Evolutionary conservation across 2,329 filamentous ascomycete species (phyloP), one percentile per base, ranked within the genome.

Genomic region (Pseudogymnoascus sp.): DNA sequence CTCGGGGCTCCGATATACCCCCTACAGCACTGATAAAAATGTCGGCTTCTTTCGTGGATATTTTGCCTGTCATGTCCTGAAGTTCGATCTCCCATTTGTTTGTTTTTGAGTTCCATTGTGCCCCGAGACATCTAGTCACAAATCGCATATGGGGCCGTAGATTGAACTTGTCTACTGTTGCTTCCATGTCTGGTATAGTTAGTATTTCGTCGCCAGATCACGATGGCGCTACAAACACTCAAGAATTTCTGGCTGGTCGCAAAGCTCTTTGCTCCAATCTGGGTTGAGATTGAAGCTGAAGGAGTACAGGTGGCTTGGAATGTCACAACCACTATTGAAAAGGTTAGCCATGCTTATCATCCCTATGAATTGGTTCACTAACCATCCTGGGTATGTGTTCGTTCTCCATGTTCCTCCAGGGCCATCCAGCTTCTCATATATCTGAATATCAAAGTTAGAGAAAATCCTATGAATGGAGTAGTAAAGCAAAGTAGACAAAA

Each of bases 241-340:
- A n/a, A 47, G 47, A 11, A 63, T 33, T 26, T 64, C 35, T 21
- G 44, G 26, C 4, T 63, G 33, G 24, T 42, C 44, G 37, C 70
- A 72, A 24, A 74, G 71, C 61, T 73, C 69, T 61, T 73, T 70
- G 10, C 72, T 72, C 75, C 76, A 78, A 53, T 76, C 65, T 0
- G 75, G 75, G 29, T 78, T 78, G 10, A 73, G 67, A 16, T 73
- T 75, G 67, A 77, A 78, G 38, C 74, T 76, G 69, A 76, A 78
- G 0, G 76, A 77, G 62, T 78, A 79, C 2, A 78, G 71, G 66
- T 77, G 75, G 0, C 72, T 72, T 11, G 70, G 68, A n/a, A 76
- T 67, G 67, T 75, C 69, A 44, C 67, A 70, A 38, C 70, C 69
- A 59, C 70, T 50, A 29, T 7, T 50, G 26, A 6, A 4, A 1